phyloP scores from a whole-genome alignment of 2,329 filamentous ascomycete species.

The Zalaria sp. region DNA sequence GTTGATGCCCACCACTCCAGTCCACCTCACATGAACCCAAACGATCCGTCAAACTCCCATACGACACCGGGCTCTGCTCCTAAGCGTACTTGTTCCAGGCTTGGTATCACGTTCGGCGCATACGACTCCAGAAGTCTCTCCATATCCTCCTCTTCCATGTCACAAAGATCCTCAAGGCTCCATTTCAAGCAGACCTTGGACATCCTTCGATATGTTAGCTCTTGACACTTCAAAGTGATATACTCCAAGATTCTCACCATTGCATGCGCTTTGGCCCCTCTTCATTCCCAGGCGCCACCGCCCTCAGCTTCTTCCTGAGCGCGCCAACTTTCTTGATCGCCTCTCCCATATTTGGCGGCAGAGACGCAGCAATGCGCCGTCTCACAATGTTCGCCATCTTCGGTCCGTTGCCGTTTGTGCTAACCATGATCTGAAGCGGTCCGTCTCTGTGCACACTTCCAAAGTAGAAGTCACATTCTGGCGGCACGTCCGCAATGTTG shows the following conservation, averaged over 20 bases:
- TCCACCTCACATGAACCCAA: conserved; percentile 16
- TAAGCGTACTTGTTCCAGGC: conserved; percentile 25
- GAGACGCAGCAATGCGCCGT: conserved; percentile 58
- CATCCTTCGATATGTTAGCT: conserved; percentile 49
- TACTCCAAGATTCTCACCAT: conserved; percentile 42
- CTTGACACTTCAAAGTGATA: not conserved
- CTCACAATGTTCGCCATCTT: conserved; percentile 78
- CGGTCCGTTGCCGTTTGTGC: conserved; percentile 92
- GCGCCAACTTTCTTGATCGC: conserved; percentile 76
- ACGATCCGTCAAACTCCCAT: conserved; percentile 32
- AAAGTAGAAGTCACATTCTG: conserved; percentile 98
- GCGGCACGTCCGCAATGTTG: conserved; percentile 92
- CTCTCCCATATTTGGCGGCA: conserved; percentile 69
- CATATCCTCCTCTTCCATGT: conserved; percentile 71
- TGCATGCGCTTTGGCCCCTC: conserved; percentile 81
- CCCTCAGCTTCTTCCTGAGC: conserved; percentile 64
- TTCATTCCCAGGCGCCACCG: conserved; percentile 55
- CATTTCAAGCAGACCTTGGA: conserved; percentile 79
- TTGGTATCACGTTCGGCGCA: conserved; percentile 28
- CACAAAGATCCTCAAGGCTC: conserved; percentile 70
- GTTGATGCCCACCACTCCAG: no score
- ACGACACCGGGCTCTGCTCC: conserved; percentile 15
- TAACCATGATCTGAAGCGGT: conserved; percentile 95
- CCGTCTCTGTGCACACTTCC: conserved; percentile 91
- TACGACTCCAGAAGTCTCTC: conserved; percentile 69